These are phyloP conservation scores for Apostasia ramifera DNA, from an alignment of 106 monocot species.

Conservation along the genomic window DNA sequence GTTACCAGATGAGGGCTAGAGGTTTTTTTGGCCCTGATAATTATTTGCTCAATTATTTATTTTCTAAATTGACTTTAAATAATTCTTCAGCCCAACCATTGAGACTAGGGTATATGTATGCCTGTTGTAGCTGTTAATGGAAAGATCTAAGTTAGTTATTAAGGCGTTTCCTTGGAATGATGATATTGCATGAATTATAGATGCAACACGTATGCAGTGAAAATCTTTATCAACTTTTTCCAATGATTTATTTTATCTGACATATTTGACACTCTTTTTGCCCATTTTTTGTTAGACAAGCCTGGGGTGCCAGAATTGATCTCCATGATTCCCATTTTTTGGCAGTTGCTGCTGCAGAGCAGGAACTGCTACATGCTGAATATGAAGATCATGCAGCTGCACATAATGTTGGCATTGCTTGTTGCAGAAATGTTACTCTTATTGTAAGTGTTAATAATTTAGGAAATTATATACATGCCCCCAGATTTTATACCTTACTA, in stretches of 20 bases:
- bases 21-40: too few species aligned
- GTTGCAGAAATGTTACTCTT: conserved; percentile 69
- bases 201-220: too few species aligned
- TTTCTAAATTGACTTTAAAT: too few species aligned
- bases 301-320: conserved; percentile 63
- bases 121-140: too few species aligned
- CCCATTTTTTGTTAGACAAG: conserved; percentile 33
- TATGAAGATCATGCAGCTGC: conserved; percentile 67
- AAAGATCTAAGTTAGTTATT: too few species aligned
- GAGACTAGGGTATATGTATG: too few species aligned
- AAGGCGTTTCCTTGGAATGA: too few species aligned
- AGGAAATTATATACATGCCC: neutral
- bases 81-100: too few species aligned
- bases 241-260: neutral
- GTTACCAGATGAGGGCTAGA: too few species aligned
- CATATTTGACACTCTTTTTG: conserved; percentile 2
- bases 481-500: neutral
- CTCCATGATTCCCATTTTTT: conserved; percentile 69
- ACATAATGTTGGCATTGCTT: conserved; percentile 52
- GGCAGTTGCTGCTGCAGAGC: conserved; percentile 77
- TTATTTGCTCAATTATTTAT: too few species aligned
- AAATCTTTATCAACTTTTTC: too few species aligned
- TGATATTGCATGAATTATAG: too few species aligned
- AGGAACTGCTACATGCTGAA: conserved; percentile 66
- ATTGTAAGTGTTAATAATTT: conserved; percentile 37